Conservation (phyloP, 179 eudicot genomes). For the Gypsophila paniculata region DNA sequence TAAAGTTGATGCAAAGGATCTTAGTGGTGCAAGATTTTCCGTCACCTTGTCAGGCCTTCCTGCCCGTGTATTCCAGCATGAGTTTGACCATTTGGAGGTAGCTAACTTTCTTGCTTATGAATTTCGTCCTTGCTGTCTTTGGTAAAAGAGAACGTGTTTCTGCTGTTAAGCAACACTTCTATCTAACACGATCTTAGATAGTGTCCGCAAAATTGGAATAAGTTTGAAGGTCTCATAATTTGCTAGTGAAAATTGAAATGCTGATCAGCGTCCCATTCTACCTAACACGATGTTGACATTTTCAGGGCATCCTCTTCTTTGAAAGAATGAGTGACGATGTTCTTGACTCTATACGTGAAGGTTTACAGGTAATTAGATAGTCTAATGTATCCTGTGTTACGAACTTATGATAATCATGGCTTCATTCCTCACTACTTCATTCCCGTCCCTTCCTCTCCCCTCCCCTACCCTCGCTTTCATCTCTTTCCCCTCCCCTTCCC, state of each 20-base stretch:
- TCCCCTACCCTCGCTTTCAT: too few species aligned
- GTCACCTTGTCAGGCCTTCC: constrained; percentile 65
- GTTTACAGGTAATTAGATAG: constrained; percentile 56
- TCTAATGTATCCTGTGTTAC: background rate
- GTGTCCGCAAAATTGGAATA: too few species aligned
- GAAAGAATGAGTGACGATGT: constrained; percentile 86
- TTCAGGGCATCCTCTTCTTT: constrained; percentile 88
- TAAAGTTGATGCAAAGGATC: constrained; percentile 77
- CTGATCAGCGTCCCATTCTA: background rate
- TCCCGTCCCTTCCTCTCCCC: too few species aligned
- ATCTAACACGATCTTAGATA: background rate
- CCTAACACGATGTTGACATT: constrained; percentile 20
- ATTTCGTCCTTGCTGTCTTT: background rate
- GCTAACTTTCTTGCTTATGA: background rate
- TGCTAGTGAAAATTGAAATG: background rate
- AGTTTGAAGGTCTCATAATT: background rate
- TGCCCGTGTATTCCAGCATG: constrained; percentile 95
- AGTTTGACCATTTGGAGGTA: constrained; percentile 95
- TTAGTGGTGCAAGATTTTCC: constrained; percentile 68
- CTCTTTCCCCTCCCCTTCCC: background rate
- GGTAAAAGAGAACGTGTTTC: constrained; percentile 7
- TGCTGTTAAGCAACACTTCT: background rate
- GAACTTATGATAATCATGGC: too few species aligned
- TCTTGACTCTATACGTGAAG: constrained; percentile 61
- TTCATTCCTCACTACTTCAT: too few species aligned